Conservation (phyloP, 2,329 filamentous ascomycete genomes). For the Sphaerulina populicola region DNA sequence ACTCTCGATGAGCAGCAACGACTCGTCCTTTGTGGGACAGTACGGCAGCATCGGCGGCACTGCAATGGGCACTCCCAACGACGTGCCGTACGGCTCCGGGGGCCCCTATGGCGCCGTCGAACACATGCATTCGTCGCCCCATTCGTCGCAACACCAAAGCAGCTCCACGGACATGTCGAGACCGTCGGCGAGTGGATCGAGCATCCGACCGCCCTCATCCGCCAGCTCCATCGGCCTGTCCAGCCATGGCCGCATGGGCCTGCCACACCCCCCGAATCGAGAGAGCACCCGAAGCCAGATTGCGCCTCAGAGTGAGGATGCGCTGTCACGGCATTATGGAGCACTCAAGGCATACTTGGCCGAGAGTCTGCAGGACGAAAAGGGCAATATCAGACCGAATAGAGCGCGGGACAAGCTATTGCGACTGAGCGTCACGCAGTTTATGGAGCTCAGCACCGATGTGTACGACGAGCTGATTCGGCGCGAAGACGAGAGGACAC, state of each 20-base stretch:
- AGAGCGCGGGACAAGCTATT: conserved; percentile 91
- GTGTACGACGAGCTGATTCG: conserved; percentile 92
- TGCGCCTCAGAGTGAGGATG: conserved; percentile 49
- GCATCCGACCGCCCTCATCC: conserved; percentile 60
- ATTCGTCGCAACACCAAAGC: conserved; percentile 36
- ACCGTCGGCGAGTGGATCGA: conserved; percentile 48
- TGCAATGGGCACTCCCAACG: conserved; percentile 20
- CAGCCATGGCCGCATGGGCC: conserved; percentile 59
- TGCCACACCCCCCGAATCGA: conserved; percentile 20
- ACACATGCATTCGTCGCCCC: conserved; percentile 26
- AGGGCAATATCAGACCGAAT: conserved; percentile 66
- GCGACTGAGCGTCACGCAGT: conserved; percentile 81
- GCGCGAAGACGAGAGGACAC: conserved; percentile 57
- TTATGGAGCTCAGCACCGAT: conserved; percentile 94
- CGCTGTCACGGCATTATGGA: conserved; percentile 71
- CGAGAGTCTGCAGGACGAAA: conserved; percentile 63
- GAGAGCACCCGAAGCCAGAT: conserved; percentile 50
- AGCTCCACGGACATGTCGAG: conserved; percentile 34
- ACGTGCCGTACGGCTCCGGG: conserved; percentile 21
- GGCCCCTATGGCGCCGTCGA: conserved; percentile 29
- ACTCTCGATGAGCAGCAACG: conserved; percentile 70
- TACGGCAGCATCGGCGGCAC: conserved; percentile 20
- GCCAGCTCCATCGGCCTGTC: conserved; percentile 81
- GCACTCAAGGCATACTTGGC: conserved; percentile 69
- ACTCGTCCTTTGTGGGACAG: conserved; percentile 42